Base-by-base conservation (phyloP, 129 eudicot species). In the Gnaphalium uliginosum region DNA sequence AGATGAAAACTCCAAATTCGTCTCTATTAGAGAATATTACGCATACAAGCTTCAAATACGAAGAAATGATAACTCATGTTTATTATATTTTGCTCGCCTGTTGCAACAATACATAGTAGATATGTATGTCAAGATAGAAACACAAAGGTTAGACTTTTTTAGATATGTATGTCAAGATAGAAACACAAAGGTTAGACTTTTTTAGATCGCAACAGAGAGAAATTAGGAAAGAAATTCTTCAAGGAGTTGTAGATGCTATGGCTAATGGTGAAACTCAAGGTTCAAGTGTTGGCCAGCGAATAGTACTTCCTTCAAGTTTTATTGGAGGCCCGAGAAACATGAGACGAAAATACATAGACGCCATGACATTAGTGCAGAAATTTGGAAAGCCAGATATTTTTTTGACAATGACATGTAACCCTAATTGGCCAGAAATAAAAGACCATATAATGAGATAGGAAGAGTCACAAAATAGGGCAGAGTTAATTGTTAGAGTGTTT, bases 291-390 rank as follows among this genome's bases (percentile, higher is more conserved):
- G 66, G 66, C 24, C 29, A 24, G 2, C 29, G 66, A 24, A 60
- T 60, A 60, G 30, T 60, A 9, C 15, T 69, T n/a, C 56, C 81
- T 17, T 69, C 82, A 1, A 54, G 76, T 19, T 78, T 67, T 41
- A 57, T 68, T 3, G 82, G 76, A 1, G 50, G 70, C 9, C 70
- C 69, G 1, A 58, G 81, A 24, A 11, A 78, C 37, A 78, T 78
- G 82, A 22, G 29, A 4, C 70, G 56, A 41, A 56, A 70, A 22
- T 78, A 78, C 63, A 54, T 39, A 46, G 72, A 79, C 46, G 78
- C 82, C 5, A 21, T 71, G 61, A 67, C 71, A 18, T 60, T 79
- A 67, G 72, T 35, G 1, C 51, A 41, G 2, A 66, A 66, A 66
- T 66, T 66, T 33, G 39, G 39, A 33, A 33, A 33, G 39, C 39